These are phyloP conservation scores for Collariella sp. DNA, from an alignment of 495 filamentous ascomycete genomes.

Conservation along the genomic window DNA sequence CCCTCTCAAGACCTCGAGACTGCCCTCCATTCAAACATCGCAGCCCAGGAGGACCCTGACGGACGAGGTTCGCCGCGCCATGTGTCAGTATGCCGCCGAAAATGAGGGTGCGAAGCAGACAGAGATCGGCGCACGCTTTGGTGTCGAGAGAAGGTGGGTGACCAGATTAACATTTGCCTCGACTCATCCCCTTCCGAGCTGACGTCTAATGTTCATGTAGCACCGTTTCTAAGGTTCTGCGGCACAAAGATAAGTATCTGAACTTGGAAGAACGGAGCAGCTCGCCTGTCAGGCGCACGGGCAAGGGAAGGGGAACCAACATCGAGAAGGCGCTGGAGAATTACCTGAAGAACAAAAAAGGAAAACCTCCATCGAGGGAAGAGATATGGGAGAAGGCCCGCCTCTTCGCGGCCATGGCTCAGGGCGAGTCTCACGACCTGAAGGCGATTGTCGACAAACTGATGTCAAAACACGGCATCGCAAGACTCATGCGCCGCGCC, in stretches of 20 bases:
- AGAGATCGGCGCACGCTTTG: constrained; percentile 94
- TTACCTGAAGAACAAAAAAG: constrained; percentile 73
- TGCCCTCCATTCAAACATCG: constrained; percentile 41
- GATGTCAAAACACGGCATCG: constrained; percentile 81
- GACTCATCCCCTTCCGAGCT: neutral
- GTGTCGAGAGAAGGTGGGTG: constrained; percentile 91
- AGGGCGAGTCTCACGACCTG: constrained; percentile 63
- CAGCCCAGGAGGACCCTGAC: constrained; percentile 85
- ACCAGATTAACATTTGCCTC: neutral
- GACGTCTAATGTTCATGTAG: constrained; percentile 39
- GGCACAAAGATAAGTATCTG: constrained; percentile 95
- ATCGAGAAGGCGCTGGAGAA: constrained; percentile 91
- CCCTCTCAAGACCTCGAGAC: constrained; percentile 39
- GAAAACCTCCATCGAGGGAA: constrained; percentile 66
- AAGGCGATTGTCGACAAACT: constrained; percentile 90
- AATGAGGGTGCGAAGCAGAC: constrained; percentile 94
- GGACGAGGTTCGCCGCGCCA: constrained; percentile 79
- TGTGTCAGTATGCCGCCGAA: constrained; percentile 95
- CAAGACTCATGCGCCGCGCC: constrained; percentile 55
- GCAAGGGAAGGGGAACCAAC: constrained; percentile 88
- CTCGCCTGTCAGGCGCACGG: constrained; percentile 70
- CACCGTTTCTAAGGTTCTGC: constrained; percentile 95
- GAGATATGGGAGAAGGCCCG: constrained; percentile 81
- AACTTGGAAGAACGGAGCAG: constrained; percentile 76
- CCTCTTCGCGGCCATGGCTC: constrained; percentile 70